Conservation (phyloP, 1,284 basidiomycete genomes). For the Lignosus rhinocerotis region DNA sequence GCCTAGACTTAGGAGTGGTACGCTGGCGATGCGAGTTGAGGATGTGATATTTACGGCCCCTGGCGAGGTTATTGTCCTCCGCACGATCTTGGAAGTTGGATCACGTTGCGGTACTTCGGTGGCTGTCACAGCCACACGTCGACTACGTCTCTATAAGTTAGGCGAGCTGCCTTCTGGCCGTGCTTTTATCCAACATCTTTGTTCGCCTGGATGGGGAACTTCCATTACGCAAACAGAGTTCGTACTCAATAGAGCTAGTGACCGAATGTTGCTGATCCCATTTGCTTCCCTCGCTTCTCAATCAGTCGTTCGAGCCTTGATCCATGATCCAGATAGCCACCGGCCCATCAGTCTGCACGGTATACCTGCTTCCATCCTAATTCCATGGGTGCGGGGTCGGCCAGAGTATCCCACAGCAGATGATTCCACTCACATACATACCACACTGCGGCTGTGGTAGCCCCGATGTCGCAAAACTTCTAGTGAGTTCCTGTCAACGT, state of each 20-base stretch:
- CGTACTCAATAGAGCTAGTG: neutral
- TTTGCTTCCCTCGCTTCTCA: neutral
- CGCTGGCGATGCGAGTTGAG: neutral
- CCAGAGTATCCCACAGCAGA: neutral
- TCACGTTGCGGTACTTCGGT: conserved; percentile 3
- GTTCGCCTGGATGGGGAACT: conserved; percentile 5
- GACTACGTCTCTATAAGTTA: conserved; percentile 1
- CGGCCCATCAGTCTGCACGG: neutral
- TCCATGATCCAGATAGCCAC: neutral
- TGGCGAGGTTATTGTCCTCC: conserved; percentile 1
- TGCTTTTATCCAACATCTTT: conserved; percentile 1
- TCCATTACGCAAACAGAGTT: conserved; percentile 14
- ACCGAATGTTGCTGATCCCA: conserved; percentile 8
- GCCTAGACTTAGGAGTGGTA: neutral
- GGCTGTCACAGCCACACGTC: conserved; percentile 17
- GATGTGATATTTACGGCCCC: neutral
- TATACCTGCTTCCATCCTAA: neutral
- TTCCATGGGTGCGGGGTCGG: neutral
- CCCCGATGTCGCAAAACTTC: conserved; percentile 4
- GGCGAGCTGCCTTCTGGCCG: neutral
- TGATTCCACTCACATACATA: conserved; percentile 3
- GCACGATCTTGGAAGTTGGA: neutral
- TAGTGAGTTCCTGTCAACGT: conserved; percentile 2
- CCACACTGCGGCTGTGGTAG: neutral
- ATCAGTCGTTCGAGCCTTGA: neutral